These are phyloP conservation scores for Ceratocystis colombiana DNA, from an alignment of 2,329 filamentous ascomycete genomes.

Conservation along the genomic window DNA sequence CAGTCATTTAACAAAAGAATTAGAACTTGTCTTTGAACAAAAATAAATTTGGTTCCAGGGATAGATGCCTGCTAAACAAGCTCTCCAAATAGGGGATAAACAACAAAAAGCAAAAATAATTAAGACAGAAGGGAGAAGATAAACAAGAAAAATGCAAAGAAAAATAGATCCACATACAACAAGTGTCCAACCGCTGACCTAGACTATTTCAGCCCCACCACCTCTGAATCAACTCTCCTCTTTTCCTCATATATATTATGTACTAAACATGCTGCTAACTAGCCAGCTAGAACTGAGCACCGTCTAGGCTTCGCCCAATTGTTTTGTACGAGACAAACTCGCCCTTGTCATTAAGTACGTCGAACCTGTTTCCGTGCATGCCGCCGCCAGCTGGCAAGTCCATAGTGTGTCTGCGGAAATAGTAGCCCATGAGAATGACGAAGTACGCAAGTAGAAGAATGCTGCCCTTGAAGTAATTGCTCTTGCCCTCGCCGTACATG, in stretches of 20 bases:
- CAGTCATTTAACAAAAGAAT: neutral
- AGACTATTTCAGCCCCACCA: too few species aligned
- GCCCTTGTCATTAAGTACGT: constrained; percentile 43
- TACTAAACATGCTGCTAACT: too few species aligned
- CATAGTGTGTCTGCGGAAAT: constrained; percentile 55
- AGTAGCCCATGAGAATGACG: constrained; percentile 86
- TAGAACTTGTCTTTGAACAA: neutral
- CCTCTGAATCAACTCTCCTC: neutral
- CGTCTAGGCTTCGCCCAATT: constrained; percentile 39
- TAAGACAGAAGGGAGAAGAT: neutral
- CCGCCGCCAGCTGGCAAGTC: constrained; percentile 29
- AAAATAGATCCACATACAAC: neutral
- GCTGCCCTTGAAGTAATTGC: constrained; percentile 99
- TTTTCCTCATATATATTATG: neutral
- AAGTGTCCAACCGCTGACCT: too few species aligned
- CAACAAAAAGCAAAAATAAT: neutral
- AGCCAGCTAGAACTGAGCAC: constrained; percentile 29
- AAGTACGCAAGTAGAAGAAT: constrained; percentile 88
- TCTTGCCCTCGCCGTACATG: constrained; percentile 97
- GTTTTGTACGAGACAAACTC: constrained; percentile 45
- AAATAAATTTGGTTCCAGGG: neutral
- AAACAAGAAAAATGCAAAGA: constrained; percentile 6
- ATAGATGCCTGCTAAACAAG: neutral
- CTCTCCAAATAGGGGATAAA: neutral
- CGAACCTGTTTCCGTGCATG: constrained; percentile 40